phyloP scores from a whole-genome alignment of 768 basidiomycete species.

The Xerocomus brunneocitrinus region DNA sequence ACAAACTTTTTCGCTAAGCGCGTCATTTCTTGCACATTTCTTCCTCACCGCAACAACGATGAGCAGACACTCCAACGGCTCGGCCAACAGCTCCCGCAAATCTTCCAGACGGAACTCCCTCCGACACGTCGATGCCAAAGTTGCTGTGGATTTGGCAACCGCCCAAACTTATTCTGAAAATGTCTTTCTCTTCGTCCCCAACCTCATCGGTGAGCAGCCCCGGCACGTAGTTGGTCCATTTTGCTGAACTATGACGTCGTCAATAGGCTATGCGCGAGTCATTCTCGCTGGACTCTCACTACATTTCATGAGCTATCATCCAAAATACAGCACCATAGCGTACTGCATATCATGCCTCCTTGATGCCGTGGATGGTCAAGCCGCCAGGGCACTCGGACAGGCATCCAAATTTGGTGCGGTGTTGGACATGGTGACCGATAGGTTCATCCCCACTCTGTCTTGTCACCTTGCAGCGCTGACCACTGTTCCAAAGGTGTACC shows the following conservation, averaged over 20 bases:
- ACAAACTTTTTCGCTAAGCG: slow-evolving; percentile 10
- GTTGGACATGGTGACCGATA: slow-evolving; percentile 98
- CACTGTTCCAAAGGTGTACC: slow-evolving; percentile 67
- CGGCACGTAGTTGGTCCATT: background rate
- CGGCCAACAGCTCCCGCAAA: slow-evolving; percentile 31
- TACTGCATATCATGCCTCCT: slow-evolving; percentile 90
- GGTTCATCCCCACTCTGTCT: slow-evolving; percentile 46
- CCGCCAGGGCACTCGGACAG: slow-evolving; percentile 82
- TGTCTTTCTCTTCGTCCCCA: slow-evolving; percentile 95
- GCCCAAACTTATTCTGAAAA: slow-evolving; percentile 89
- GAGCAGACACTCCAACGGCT: slow-evolving; percentile 24
- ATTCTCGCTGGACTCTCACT: slow-evolving; percentile 86
- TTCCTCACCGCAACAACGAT: slow-evolving; percentile 15
- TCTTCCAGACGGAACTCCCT: slow-evolving; percentile 50
- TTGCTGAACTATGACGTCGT: slow-evolving; percentile 1
- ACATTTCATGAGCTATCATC: slow-evolving; percentile 93
- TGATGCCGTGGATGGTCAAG: slow-evolving; percentile 93
- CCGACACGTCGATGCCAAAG: slow-evolving; percentile 76
- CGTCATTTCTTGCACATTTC: slow-evolving; percentile 14
- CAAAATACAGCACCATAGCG: slow-evolving; percentile 83
- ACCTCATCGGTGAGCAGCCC: slow-evolving; percentile 75
- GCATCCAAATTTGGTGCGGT: slow-evolving; percentile 97
- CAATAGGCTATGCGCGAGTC: slow-evolving; percentile 81
- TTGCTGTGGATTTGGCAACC: slow-evolving; percentile 83
- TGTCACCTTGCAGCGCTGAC: background rate